phyloP scores from a whole-genome alignment of 208 protist species.

The Trypanosoma vivax region DNA sequence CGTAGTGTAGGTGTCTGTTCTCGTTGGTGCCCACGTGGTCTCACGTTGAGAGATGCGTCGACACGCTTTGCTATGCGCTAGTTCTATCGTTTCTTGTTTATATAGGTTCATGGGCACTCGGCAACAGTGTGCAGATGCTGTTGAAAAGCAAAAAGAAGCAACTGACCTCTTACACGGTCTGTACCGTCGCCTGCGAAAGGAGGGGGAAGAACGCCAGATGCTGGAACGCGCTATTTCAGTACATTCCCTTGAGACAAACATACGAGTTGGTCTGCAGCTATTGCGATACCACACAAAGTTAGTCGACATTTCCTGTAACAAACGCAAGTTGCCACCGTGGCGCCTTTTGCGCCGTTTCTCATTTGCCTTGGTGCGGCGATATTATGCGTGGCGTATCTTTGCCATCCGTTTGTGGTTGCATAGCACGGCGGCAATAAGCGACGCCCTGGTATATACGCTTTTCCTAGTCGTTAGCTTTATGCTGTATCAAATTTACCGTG shows the following conservation, averaged over 20 bases:
- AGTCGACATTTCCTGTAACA: constrained; percentile 37
- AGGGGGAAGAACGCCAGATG: constrained; percentile 60
- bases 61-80: too few relatives aligned
- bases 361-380: constrained; percentile 32
- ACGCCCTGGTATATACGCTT: constrained; percentile 67
- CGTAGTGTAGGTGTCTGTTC: too few relatives aligned
- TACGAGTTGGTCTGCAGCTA: constrained; percentile 52
- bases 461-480: constrained; percentile 59
- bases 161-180: constrained; percentile 33
- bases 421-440: constrained; percentile 57
- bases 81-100: too few relatives aligned
- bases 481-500: constrained; percentile 72
- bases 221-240: constrained; percentile 60
- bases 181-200: constrained; percentile 69
- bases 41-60: too few relatives aligned
- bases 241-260: constrained; percentile 34
- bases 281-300: constrained; percentile 56
- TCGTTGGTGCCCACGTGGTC: too few relatives aligned
- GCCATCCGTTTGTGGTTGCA: constrained; percentile 46
- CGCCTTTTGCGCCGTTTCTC: constrained; percentile 24
- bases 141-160: too few relatives aligned
- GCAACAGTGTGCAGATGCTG: too few relatives aligned
- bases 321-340: constrained; percentile 23
- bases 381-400: constrained; percentile 59
- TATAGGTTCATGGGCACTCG: too few relatives aligned